A percentile compares a stretch with the other conserved stretches of the same genome.
phyloP scores from a whole-genome alignment of 352 stramenopile species.

The Pythium coloratum region DNA sequence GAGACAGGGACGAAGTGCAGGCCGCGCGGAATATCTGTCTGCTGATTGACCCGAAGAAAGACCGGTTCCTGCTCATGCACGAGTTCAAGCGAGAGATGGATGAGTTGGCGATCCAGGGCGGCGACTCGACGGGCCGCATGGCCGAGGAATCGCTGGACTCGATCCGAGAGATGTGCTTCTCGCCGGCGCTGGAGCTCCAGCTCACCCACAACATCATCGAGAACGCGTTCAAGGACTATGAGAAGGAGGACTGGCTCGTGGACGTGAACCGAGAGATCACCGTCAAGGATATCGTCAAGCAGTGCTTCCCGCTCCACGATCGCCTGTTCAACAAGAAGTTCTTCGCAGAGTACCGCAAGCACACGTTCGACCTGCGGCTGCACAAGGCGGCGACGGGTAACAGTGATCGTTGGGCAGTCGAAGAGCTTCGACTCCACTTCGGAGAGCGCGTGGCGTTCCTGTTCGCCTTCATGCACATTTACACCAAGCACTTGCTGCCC shows the following conservation, averaged over 20 bases:
- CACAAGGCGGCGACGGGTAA: constrained; percentile 73
- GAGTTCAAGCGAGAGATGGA: constrained; percentile 90
- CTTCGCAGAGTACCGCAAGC: constrained; percentile 84
- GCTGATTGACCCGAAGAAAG: constrained; percentile 82
- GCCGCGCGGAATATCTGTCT: constrained; percentile 73
- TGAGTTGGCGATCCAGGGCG: constrained; percentile 80
- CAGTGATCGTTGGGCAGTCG: constrained; percentile 82
- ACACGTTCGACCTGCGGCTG: constrained; percentile 73
- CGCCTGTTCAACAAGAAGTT: constrained; percentile 86
- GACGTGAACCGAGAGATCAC: constrained; percentile 85
- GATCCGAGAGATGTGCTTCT: constrained; percentile 84
- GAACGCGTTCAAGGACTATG: constrained; percentile 85
- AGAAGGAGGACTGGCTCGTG: constrained; percentile 88
- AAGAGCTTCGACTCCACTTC: constrained; percentile 86
- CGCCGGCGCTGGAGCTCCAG: constrained; percentile 79
- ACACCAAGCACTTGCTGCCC: constrained; percentile 84
- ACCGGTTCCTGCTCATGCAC: constrained; percentile 74
- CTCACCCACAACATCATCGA: constrained; percentile 89
- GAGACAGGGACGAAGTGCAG: constrained; percentile 43
- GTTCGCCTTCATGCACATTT: constrained; percentile 91
- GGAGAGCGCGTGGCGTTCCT: constrained; percentile 87
- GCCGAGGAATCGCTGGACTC: constrained; percentile 80
- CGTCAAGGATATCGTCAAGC: constrained; percentile 70
- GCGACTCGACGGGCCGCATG: constrained; percentile 57
- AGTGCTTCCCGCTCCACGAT: constrained; percentile 85